Conservation (phyloP, 179 eudicot species). For the Corrigiola litoralis region DNA sequence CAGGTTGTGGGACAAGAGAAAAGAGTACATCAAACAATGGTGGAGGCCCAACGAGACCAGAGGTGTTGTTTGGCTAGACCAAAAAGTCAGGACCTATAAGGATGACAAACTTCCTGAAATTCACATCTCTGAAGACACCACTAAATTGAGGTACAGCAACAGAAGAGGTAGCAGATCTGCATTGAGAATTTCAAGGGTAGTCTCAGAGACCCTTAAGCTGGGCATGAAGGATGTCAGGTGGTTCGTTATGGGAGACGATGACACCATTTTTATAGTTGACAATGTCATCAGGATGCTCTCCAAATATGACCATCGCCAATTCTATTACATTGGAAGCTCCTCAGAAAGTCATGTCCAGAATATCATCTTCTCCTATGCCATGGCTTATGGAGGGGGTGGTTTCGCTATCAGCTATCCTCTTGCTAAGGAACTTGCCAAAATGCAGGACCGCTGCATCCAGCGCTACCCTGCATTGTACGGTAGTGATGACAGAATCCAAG, state of each 20-base stretch:
- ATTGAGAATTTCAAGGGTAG: conserved; percentile 54
- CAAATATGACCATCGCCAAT: conserved; percentile 62
- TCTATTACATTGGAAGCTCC: conserved; percentile 54
- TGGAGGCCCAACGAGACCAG: conserved; percentile 57
- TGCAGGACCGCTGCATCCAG: conserved; percentile 67
- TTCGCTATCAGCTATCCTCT: conserved; percentile 72
- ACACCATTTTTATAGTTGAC: conserved; percentile 55
- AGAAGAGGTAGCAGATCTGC: conserved; percentile 51
- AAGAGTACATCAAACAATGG: conserved; percentile 67
- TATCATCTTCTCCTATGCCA: conserved; percentile 51
- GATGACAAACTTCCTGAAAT: conserved; percentile 45
- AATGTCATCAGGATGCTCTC: conserved; percentile 54
- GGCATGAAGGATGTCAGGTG: conserved; percentile 56
- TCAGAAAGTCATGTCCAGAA: conserved; percentile 77
- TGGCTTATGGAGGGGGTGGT: conserved; percentile 86
- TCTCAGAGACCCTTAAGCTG: conserved; percentile 57
- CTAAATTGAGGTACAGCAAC: conserved; percentile 49
- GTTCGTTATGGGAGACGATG: conserved; percentile 88
- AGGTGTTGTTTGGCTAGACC: conserved; percentile 69
- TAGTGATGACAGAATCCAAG: conserved; percentile 75
- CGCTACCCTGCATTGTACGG: conserved; percentile 72
- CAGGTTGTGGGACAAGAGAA: conserved; percentile 45
- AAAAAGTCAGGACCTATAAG: conserved; percentile 15
- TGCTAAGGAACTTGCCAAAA: conserved; percentile 51
- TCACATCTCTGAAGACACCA: conserved; percentile 49